These are phyloP conservation scores for Paxillus rubicundulus DNA, from an alignment of 768 basidiomycete genomes.

Conservation along the genomic window DNA sequence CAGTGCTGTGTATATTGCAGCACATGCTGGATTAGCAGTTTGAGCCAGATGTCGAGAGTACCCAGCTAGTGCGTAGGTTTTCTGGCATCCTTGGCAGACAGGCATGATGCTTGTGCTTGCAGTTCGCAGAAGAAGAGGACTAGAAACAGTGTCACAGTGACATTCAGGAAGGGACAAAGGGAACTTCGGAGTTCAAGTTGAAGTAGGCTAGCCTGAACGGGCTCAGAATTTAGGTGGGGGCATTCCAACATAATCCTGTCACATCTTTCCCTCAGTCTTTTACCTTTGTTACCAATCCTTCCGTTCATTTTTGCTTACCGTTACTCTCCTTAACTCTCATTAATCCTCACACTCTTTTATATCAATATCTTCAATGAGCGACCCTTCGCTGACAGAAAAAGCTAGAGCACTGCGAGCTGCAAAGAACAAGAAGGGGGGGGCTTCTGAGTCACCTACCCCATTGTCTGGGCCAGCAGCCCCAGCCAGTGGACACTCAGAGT, in stretches of 20 bases:
- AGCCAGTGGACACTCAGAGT: not conserved
- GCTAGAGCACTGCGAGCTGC: not conserved
- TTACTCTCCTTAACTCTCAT: not conserved
- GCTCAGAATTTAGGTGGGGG: not conserved
- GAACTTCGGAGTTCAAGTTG: not conserved
- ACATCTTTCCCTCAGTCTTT: not conserved
- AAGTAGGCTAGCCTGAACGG: not conserved
- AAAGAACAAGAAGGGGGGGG: not conserved
- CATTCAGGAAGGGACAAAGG: not conserved
- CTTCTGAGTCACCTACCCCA: not conserved
- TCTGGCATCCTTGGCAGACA: not conserved
- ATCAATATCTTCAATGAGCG: not conserved
- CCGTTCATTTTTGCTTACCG: not conserved
- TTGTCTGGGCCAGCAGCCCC: not conserved
- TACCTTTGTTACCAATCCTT: not conserved
- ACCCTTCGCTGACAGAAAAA: not conserved
- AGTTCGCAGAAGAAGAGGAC: not conserved
- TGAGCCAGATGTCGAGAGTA: not conserved
- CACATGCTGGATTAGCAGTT: not conserved
- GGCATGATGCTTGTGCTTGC: not conserved
- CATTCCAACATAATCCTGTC: not conserved
- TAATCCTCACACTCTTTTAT: not conserved
- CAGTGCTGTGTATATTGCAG: not conserved
- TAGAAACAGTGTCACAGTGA: not conserved
- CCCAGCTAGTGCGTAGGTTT: not conserved